Evolutionary conservation across 352 stramenopile species (phyloP), one percentile per base, ranked within the genome.

Genomic region (Phytophthora aleatoria): DNA sequence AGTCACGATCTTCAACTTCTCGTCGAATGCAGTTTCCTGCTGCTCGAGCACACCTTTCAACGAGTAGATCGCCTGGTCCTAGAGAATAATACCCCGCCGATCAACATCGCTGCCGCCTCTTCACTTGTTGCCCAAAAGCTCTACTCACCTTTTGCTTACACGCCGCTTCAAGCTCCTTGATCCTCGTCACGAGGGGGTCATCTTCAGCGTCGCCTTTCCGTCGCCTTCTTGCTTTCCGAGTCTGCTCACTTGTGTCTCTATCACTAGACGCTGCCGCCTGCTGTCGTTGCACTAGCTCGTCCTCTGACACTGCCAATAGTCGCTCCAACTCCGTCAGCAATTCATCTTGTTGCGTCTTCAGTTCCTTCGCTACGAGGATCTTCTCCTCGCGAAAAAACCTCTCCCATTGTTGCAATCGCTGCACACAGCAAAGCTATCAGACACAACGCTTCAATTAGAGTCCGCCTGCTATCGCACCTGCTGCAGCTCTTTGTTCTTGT

Each of bases 61-160:
- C 16, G 79, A 85, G 31, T 83, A 61, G 30, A 90, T 86, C 3
- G 63, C 60, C 63, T 93, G 84, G 28, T 95, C 86, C 81, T 94
- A 52, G 16, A 4, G 38, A 51, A 24, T 1, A 26, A 26, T n/a
- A 38, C 48, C 26, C 43, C 38, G 7, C 20, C n/a, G n/a, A 27
- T 45, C 15, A 45, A 45, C 38, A 44, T 24, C 38, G 20, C 16
- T 28, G 20, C 20, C 30, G 43, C 12, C 11, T 16, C 35, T 43
- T 38, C 35, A 15, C 53, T 53, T 38, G 20, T 26, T n/a, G 15
- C 30, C 15, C 26, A 53, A 3, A 26, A 2, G 28, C 27, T 16
- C 5, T 8, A 50, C 63, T 26, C 9, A 90, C 83, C 74, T 93
- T 95, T 45, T 92, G 83, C 47, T 90, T 91, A 72, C 74, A 83